Evolutionary conservation across 257 asterid genomes (phyloP).

Genomic region (Solanum piurae): DNA sequence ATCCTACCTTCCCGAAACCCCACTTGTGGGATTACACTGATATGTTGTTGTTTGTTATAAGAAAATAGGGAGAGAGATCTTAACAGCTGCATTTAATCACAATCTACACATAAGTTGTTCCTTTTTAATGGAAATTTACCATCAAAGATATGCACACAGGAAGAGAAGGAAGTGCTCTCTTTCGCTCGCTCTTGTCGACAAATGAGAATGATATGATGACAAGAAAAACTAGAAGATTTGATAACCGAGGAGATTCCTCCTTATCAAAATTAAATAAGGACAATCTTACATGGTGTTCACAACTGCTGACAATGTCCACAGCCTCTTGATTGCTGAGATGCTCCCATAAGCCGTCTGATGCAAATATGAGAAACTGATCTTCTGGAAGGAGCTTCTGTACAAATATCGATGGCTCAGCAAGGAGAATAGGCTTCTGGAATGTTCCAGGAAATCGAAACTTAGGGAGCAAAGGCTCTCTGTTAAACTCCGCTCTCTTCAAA

Average conservation of each 20-base stretch:
- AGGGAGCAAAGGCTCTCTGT: constrained; percentile 48
- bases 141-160: neutral
- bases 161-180: neutral
- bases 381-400: constrained; percentile 46
- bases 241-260: neutral
- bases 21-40: neutral
- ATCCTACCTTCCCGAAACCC: neutral
- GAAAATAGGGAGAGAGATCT: neutral
- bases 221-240: neutral
- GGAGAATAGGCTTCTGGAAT: constrained; percentile 53
- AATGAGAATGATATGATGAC: neutral
- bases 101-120: neutral
- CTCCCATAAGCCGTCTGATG: constrained; percentile 85
- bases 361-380: constrained; percentile 71
- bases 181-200: neutral
- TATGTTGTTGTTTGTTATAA: neutral
- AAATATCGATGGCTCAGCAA: constrained; percentile 61
- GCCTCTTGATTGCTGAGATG: constrained; percentile 82
- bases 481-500: constrained; percentile 62
- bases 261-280: neutral
- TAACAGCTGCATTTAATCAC: neutral
- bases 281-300: constrained; percentile 43
- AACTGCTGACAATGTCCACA: constrained; percentile 45
- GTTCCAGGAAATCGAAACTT: constrained; percentile 56
- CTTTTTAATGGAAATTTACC: neutral